These are phyloP conservation scores for Termitomyces sp. DNA, from an alignment of 768 basidiomycete genomes.

Conservation along the genomic window DNA sequence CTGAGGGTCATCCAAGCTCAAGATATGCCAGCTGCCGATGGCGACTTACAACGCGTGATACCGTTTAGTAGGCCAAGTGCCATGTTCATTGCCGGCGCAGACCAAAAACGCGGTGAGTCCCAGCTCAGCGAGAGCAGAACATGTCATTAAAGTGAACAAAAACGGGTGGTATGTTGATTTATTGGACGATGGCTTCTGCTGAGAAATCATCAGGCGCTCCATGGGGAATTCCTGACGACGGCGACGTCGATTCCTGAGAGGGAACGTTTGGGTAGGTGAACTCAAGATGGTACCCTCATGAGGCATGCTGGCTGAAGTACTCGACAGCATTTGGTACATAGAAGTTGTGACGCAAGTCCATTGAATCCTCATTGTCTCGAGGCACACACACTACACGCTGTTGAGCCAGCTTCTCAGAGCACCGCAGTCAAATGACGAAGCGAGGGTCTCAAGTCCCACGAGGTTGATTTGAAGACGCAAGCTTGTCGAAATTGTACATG, in stretches of 20 bases:
- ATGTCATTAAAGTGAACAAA: conserved; percentile 57
- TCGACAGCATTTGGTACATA: not conserved
- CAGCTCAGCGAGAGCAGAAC: conserved; percentile 66
- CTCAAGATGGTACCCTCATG: not conserved
- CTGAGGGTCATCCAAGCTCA: not conserved
- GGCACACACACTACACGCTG: conserved; percentile 2
- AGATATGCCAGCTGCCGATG: not conserved
- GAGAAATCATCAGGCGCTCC: conserved; percentile 4
- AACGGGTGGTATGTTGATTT: conserved; percentile 57
- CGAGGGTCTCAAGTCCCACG: not conserved
- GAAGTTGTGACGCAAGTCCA: not conserved
- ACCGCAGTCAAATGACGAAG: not conserved
- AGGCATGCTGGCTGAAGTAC: conserved; percentile 5
- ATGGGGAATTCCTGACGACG: conserved; percentile 1
- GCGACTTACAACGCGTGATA: conserved; percentile 60
- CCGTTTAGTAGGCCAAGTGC: conserved; percentile 52
- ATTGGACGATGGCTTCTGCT: conserved; percentile 29
- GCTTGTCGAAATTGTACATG: not conserved
- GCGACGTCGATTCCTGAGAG: not conserved
- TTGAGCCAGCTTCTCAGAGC: not conserved
- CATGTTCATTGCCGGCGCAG: conserved; percentile 56
- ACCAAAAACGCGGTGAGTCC: conserved; percentile 73
- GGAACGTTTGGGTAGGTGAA: not conserved
- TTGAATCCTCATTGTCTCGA: not conserved
- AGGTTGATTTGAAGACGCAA: not conserved